Conservation (phyloP, 2,329 filamentous ascomycete species). For the Scytalidium sp. region DNA sequence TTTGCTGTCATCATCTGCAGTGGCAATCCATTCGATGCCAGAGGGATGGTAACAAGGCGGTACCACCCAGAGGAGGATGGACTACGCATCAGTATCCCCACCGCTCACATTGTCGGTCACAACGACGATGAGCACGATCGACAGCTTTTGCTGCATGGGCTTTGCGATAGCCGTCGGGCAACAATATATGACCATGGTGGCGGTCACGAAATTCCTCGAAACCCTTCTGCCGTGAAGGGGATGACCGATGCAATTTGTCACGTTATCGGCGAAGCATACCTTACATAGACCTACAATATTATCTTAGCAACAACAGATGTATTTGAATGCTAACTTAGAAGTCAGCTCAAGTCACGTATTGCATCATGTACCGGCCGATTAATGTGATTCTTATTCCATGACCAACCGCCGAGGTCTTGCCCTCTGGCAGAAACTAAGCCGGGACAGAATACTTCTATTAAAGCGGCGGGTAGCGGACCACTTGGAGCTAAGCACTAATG, state of each 20-base stretch:
- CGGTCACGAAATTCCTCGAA: not conserved
- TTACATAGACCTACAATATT: too few species aligned
- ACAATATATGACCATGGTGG: not conserved
- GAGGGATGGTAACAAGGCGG: not conserved
- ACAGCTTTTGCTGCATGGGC: not conserved
- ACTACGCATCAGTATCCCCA: not conserved
- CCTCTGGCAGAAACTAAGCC: too few species aligned
- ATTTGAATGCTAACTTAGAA: too few species aligned
- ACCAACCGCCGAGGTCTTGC: too few species aligned
- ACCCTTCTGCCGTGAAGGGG: not conserved
- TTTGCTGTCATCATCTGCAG: not conserved
- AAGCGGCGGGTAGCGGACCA: too few species aligned
- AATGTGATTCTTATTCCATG: too few species aligned
- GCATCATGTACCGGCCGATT: too few species aligned
- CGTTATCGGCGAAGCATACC: not conserved
- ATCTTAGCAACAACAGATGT: too few species aligned
- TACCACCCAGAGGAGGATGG: not conserved
- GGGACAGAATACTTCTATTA: too few species aligned
- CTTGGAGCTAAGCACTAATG: too few species aligned
- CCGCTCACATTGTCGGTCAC: not conserved
- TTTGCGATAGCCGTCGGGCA: not conserved
- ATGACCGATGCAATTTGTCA: not conserved
- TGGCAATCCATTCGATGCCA: not conserved
- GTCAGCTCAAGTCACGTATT: too few species aligned
- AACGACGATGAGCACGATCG: not conserved